Evolutionary conservation across 305 asterid genomes (phyloP), one percentile per base, ranked within the genome.

Genomic region (Striga hermonthica): DNA sequence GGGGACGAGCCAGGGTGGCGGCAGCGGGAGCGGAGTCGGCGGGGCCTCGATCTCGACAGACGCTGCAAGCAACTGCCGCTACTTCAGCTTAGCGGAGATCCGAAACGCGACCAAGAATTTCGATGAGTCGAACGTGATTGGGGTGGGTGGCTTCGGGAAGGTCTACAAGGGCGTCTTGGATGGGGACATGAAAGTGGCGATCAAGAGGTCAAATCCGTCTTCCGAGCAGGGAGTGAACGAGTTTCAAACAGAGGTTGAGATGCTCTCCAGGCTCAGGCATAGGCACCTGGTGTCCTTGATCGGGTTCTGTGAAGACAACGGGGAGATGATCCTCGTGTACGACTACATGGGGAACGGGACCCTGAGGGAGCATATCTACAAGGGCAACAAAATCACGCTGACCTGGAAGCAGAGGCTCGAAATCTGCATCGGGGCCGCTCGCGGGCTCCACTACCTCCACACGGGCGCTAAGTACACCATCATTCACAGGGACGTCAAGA

Each of bases 121-220:
- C 13, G 88, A 86, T 9, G 98, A 91, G 62, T 91, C 96, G 0
- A 49, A 88, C 14, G 95, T 88, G 0, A 88, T 91, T 16, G 96
- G 98, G 1, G 96, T 91, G 0, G 98, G 98, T 7, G 98, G 98
- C 0, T 91, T 91, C 34, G 98, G 98, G 0, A 91, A 91, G 62
- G 98, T 91, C 38, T 91, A 91, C 71, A 91, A 85, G 64, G 96
- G 98, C 0, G 76, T 84, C 2, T 60, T 91, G 22, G 96, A 91
- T 6, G 86, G 85, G 3, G 68, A 86, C 3, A 78, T 71, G 0
- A 70, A 82, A 56, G 98, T 91, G 49, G 98, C 96, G 7, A 49
- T 91, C 70, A 91, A 91, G 77, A 79, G 98, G 76, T 91, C 96
- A 4, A 91, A 91, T 61, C 96, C 98, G 0, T 88, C 95, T 7